Conservation (phyloP, 768 basidiomycete species). For the Collybia mongolica region DNA sequence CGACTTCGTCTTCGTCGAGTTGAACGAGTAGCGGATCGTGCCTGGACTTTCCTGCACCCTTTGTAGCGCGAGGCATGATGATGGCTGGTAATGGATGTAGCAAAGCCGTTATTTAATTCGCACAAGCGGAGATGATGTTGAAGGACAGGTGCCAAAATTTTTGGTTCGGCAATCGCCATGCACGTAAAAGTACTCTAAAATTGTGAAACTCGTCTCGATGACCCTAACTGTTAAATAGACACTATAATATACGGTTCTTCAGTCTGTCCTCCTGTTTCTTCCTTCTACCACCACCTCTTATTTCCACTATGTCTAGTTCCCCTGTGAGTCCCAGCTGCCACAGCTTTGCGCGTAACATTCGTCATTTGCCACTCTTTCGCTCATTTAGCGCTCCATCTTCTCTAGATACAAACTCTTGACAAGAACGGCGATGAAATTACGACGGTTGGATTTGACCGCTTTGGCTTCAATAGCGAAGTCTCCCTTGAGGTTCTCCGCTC, state of each 20-base stretch:
- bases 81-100: slow-evolving; percentile 3
- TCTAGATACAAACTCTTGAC: slow-evolving; percentile 64
- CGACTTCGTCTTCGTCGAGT: slow-evolving; percentile 73
- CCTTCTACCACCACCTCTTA: slow-evolving; percentile 15
- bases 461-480: slow-evolving; percentile 89
- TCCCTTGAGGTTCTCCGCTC: slow-evolving; percentile 77
- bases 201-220: slow-evolving; percentile 1
- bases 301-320: slow-evolving; percentile 17
- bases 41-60: slow-evolving; percentile 53
- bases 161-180: background rate
- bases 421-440: slow-evolving; percentile 75
- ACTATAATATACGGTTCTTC: slow-evolving; percentile 1
- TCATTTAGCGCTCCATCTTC: slow-evolving; percentile 9
- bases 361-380: slow-evolving; percentile 3
- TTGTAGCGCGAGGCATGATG: slow-evolving; percentile 65
- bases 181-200: background rate
- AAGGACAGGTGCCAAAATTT: slow-evolving; percentile 9
- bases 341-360: slow-evolving; percentile 1
- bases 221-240: slow-evolving; percentile 5
- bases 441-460: slow-evolving; percentile 79
- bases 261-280: slow-evolving; percentile 12
- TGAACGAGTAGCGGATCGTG: slow-evolving; percentile 90
- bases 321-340: slow-evolving; percentile 17
- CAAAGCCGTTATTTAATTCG: slow-evolving; percentile 10
- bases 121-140: slow-evolving; percentile 1